phyloP scores from a whole-genome alignment of 352 stramenopile species.

The Pythium brassicae region DNA sequence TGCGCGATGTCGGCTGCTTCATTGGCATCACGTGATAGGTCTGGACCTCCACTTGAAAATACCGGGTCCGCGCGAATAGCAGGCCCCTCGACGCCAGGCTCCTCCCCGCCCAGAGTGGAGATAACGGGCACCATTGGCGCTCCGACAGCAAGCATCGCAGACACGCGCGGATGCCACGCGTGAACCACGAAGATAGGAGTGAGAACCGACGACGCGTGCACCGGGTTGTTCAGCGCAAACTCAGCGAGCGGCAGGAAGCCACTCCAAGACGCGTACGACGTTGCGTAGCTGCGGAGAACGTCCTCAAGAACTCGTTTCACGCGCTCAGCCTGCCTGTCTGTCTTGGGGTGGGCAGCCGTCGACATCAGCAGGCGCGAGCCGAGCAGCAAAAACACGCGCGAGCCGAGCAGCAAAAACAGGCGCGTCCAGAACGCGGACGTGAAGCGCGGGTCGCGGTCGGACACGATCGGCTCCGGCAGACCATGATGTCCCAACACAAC shows the following conservation, averaged over 20 bases:
- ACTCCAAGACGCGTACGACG: conserved; percentile 14
- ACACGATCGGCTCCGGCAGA: conserved; percentile 15
- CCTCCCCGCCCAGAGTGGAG: conserved; percentile 2
- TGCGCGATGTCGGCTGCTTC: too few relatives aligned
- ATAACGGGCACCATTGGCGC: not conserved
- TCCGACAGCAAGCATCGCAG: conserved; percentile 9
- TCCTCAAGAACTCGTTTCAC: conserved; percentile 2
- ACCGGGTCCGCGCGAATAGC: too few relatives aligned
- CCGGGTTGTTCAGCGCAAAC: conserved; percentile 20
- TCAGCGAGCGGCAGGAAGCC: conserved; percentile 18
- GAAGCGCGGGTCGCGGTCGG: conserved; percentile 13
- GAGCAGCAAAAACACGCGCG: too few relatives aligned
- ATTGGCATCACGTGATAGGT: too few relatives aligned
- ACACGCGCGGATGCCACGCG: too few relatives aligned
- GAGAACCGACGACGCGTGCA: conserved; percentile 17
- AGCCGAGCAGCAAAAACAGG: not conserved
- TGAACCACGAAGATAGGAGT: conserved; percentile 17
- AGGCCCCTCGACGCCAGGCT: too few relatives aligned
- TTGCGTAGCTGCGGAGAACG: conserved; percentile 1
- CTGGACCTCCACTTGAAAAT: too few relatives aligned
- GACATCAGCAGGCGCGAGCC: conserved; percentile 4
- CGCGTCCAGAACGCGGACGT: conserved; percentile 3
- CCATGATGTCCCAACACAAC: conserved; percentile 16
- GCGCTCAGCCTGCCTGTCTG: conserved; percentile 12
- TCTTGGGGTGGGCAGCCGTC: conserved; percentile 10